These are phyloP conservation scores for Vickermania spadyakhi DNA, from an alignment of 208 protist genomes.

Conservation along the genomic window DNA sequence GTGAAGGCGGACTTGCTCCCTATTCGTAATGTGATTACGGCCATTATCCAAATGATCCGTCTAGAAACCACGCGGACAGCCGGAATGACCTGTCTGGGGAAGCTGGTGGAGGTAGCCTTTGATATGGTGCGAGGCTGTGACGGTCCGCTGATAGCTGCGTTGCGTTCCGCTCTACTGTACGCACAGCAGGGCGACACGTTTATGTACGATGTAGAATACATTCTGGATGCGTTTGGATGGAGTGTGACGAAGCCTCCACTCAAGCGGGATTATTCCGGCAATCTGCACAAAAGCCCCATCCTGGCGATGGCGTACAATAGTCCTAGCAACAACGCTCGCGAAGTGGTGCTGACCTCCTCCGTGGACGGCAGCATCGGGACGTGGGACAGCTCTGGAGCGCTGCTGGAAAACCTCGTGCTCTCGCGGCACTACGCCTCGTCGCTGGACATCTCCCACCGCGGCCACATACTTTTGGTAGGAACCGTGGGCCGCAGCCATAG, in stretches of 20 bases:
- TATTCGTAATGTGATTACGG: conserved; percentile 39
- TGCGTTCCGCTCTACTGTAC: conserved; percentile 35
- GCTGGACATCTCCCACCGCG: conserved; percentile 68
- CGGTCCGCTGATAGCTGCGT: conserved; percentile 23
- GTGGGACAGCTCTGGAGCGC: conserved; percentile 55
- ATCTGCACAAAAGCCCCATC: conserved; percentile 56
- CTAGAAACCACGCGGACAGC: conserved; percentile 62
- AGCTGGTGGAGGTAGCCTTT: conserved; percentile 72
- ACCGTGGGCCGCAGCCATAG: conserved; percentile 31
- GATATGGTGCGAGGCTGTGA: conserved; percentile 50
- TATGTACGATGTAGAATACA: conserved; percentile 85
- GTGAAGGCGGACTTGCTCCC: conserved; percentile 53
- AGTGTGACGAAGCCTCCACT: conserved; percentile 56
- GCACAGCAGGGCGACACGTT: conserved; percentile 75
- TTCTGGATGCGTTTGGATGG: conserved; percentile 77
- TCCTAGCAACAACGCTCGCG: conserved; percentile 30
- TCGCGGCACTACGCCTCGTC: conserved; percentile 79
- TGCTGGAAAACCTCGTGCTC: conserved; percentile 66
- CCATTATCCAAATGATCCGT: conserved; percentile 65
- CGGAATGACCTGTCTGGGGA: conserved; percentile 77
- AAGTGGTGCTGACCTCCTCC: conserved; percentile 78
- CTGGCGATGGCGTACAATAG: conserved; percentile 59
- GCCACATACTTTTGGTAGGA: conserved; percentile 65
- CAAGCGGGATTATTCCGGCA: conserved; percentile 28
- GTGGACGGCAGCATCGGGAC: conserved; percentile 76